Evolutionary conservation across 306 rosid species (phyloP).

Genomic region (Fagus crenata): DNA sequence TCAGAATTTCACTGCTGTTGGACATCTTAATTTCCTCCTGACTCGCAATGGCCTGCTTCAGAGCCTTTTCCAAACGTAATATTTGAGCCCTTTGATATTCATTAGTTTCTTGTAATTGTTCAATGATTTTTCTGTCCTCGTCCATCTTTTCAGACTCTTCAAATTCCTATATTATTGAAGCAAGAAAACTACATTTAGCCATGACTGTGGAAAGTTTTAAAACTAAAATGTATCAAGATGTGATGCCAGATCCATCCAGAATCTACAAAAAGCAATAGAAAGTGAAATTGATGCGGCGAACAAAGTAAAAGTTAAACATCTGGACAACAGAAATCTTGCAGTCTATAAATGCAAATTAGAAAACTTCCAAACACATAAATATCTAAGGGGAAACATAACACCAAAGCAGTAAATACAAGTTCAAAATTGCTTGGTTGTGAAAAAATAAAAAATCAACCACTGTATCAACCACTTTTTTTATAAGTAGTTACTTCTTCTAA

Average conservation of each 20-base stretch:
- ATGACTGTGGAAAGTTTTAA: constrained; percentile 9
- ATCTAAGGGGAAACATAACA: neutral
- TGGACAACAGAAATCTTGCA: neutral
- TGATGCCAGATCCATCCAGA: constrained; percentile 4
- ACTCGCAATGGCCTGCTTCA: constrained; percentile 66
- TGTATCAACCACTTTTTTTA: neutral
- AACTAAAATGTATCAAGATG: neutral
- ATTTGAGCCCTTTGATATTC: constrained; percentile 60
- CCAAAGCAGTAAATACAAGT: no score
- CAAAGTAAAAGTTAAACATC: neutral
- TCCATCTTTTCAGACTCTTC: constrained; percentile 98
- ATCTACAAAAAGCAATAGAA: constrained; percentile 15
- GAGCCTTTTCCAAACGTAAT: constrained; percentile 66
- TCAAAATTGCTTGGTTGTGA: neutral
- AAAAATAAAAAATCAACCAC: neutral
- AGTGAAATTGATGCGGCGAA: neutral
- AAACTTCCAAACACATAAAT: neutral
- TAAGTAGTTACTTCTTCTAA: neutral
- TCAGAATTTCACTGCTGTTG: constrained; percentile 56
- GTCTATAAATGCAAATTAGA: neutral
- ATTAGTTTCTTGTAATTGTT: constrained; percentile 67
- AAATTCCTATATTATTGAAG: constrained; percentile 58
- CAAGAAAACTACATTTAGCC: constrained; percentile 19
- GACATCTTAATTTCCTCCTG: constrained; percentile 65
- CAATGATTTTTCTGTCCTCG: constrained; percentile 87